These are phyloP conservation scores for Aspergillus incahuasiensis DNA, from an alignment of 495 filamentous ascomycete genomes.

Conservation along the genomic window DNA sequence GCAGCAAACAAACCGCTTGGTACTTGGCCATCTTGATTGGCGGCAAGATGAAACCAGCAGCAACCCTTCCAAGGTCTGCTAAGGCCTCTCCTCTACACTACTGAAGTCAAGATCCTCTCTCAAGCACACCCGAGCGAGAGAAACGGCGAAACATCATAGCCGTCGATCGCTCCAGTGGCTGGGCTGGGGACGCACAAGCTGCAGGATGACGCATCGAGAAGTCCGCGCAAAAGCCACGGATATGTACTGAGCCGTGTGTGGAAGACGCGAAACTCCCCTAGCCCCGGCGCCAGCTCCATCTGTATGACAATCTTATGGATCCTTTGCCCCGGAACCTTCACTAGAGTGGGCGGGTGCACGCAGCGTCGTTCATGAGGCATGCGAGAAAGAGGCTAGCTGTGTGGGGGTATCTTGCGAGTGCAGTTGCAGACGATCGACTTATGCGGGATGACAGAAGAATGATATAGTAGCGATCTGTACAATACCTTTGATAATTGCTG, in stretches of 20 bases:
- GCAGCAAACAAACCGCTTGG: not conserved
- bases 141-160: not conserved
- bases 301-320: slow-evolving; percentile 2
- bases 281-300: not conserved
- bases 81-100: not conserved
- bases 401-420: not conserved
- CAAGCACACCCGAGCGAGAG: not conserved
- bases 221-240: slow-evolving; percentile 1
- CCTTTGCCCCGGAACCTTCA: not conserved
- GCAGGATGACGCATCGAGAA: slow-evolving; percentile 18
- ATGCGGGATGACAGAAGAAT: not conserved
- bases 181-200: slow-evolving; percentile 2
- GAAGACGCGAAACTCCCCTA: not conserved
- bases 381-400: not conserved
- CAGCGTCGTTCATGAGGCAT: not conserved
- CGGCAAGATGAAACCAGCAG: not conserved
- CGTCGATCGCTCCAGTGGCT: not conserved
- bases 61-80: not conserved
- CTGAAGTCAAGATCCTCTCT: not conserved
- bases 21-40: not conserved
- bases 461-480: not conserved
- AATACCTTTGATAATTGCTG: not conserved
- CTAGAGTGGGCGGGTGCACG: not conserved
- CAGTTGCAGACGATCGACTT: not conserved
- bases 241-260: slow-evolving; percentile 2